phyloP scores from a whole-genome alignment of 768 basidiomycete species.

The Fibroporia radiculosa region DNA sequence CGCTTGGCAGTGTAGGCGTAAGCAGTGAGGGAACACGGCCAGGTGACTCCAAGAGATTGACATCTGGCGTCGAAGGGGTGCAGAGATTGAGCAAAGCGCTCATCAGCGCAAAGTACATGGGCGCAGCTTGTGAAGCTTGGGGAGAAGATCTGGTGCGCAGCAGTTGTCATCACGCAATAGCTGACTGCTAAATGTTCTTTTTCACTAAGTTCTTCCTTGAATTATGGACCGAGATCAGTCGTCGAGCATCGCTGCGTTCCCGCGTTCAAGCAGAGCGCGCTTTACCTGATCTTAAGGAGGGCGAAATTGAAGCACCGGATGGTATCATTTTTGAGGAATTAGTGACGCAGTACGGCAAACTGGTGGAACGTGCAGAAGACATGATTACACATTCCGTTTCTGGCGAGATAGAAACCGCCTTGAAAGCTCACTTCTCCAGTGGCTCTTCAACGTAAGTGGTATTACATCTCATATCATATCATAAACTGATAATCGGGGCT shows the following conservation, averaged over 20 bases:
- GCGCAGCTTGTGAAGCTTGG: slow-evolving; percentile 67
- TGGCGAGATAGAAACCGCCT: slow-evolving; percentile 68
- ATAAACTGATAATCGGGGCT: too few species aligned
- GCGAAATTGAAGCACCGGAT: slow-evolving; percentile 31
- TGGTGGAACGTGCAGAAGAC: slow-evolving; percentile 71
- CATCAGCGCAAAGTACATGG: slow-evolving; percentile 72
- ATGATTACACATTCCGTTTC: slow-evolving; percentile 81
- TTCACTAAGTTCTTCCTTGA: slow-evolving; percentile 79
- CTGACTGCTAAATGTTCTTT: neutral
- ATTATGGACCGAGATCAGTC: slow-evolving; percentile 75
- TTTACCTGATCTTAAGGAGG: slow-evolving; percentile 37
- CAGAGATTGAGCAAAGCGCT: slow-evolving; percentile 81
- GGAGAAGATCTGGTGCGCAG: slow-evolving; percentile 77
- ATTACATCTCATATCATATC: too few species aligned
- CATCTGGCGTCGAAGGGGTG: slow-evolving; percentile 77
- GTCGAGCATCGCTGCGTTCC: slow-evolving; percentile 47
- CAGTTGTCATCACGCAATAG: neutral
- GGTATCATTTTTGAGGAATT: slow-evolving; percentile 79
- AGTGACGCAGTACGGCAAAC: slow-evolving; percentile 50
- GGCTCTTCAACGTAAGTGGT: slow-evolving; percentile 32
- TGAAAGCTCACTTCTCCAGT: slow-evolving; percentile 66
- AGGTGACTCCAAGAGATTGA: slow-evolving; percentile 47
- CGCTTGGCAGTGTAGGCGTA: slow-evolving; percentile 52
- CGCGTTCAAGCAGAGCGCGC: slow-evolving; percentile 40
- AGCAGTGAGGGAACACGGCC: slow-evolving; percentile 31